Evolutionary conservation across 805 yeast species (phyloP), one percentile per base, ranked within the genome.

Genomic region (Phaffomyces thermotolerans): DNA sequence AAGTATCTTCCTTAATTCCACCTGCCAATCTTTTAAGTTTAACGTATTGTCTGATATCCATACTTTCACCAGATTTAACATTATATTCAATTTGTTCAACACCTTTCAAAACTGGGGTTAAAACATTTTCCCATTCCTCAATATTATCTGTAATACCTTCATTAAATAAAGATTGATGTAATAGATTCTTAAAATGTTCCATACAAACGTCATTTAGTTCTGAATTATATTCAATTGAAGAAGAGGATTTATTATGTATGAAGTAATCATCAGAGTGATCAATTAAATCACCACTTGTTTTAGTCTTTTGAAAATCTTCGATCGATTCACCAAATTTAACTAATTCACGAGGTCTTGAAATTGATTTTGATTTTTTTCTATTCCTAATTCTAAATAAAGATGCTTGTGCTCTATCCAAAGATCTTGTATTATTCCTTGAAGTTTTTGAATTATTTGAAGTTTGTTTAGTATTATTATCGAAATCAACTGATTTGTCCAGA

Each of bases 21-120:
- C 99, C 98, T 1, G 81, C 72, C 8, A 91, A 77, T 46, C 88
- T 73, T 58, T 93, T 95, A 37, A 93, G 72, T 57, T 95, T 93
- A 36, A 93, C 78, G 61, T 86, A 91, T 52, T 84, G 90, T n/a
- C 91, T 73, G 39, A 90, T 80, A 59, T 93, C 97, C 47, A 89
- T 72, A 4, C 82, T 81, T 48, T 84, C 91, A 5, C 87, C 84
- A 25, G 76, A 71, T 32, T 70, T 67, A 3, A 79, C 68, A 50
- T 78, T 81, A 9, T 80, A 70, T 40, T 79, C 81, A 4, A 90
- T 69, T 15, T 66, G 64, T 34, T 81, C 78, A 3, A 86, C 74
- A 32, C 72, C 68, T 24, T 72, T 65, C 13, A 89, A 59, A 7
- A 79, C 69, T 8, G 68, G 66, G 12, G 70, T 62, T 6, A 91